phyloP scores from a whole-genome alignment of 2,329 filamentous ascomycete genomes.

The Cercospora zeae-maydis region DNA sequence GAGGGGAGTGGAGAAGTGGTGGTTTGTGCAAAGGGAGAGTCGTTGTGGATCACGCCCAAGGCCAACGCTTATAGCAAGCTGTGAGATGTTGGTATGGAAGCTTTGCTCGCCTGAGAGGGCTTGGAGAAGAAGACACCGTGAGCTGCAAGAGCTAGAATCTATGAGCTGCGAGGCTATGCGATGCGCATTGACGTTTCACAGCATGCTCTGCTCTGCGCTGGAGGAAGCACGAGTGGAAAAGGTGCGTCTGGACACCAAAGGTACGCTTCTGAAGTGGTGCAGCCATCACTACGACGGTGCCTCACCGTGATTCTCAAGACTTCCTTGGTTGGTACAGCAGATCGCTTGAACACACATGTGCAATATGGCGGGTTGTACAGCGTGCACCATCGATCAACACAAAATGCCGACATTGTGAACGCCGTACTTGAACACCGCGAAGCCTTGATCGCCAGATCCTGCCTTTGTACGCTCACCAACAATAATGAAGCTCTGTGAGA shows the following conservation, averaged over 20 bases:
- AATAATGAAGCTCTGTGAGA: too few species aligned
- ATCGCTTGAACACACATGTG: neutral
- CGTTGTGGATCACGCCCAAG: slow-evolving; percentile 48
- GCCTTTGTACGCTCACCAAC: neutral
- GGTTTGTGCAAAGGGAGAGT: slow-evolving; percentile 52
- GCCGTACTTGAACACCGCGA: neutral
- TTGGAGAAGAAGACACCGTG: neutral
- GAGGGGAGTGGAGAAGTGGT: slow-evolving; percentile 44
- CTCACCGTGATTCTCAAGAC: neutral
- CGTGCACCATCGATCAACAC: neutral
- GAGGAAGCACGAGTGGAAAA: neutral
- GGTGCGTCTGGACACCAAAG: neutral
- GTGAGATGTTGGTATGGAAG: neutral
- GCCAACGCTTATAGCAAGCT: slow-evolving; percentile 8
- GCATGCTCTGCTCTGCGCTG: neutral
- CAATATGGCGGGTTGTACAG: neutral
- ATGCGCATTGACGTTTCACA: neutral
- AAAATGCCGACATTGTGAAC: neutral
- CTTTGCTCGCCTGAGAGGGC: neutral
- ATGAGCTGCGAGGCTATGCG: neutral
- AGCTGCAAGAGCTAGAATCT: neutral
- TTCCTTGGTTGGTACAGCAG: neutral
- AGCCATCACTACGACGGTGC: neutral
- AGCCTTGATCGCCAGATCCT: neutral
- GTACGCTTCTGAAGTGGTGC: neutral